Evolutionary conservation across 2,329 filamentous ascomycete species (phyloP), one percentile per base, ranked within the genome.

Genomic region (Thielaviopsis punctulata): DNA sequence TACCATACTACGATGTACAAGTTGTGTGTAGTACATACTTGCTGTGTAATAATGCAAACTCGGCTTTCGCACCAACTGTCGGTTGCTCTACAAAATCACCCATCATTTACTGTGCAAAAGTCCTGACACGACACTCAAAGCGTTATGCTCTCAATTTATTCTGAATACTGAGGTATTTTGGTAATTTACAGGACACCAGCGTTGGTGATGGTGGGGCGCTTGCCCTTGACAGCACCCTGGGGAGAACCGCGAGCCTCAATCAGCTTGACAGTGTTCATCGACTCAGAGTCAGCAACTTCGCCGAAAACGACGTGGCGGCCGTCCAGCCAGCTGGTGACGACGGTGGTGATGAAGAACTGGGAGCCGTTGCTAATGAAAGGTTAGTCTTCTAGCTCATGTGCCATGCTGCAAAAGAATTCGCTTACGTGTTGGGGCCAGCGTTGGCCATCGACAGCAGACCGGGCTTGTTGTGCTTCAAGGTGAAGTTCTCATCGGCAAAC

Each of bases 271-370:
- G 80, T 58, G 25, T 67, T 62, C 65, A 78, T 59, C 53, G 69
- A 72, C 45, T 66, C 58, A 1, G 65, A 55, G 57, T 75, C 72
- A 54, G 70, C 70, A 46, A 89, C 83, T 71, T 85, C 73, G 65
- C 86, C 86, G 70, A 89, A 89, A 65, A 88, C 84, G 68, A 88
- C 84, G 75, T 92, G 86, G 67, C 83, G 83, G 64, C 78, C 79
- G 66, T 92, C 77, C 60, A 92, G 75, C 76, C 94, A 94, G 52
- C 82, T 81, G 56, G 92, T 96, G 56, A 81, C 76, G 49, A 94
- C 87, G 53, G 90, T 96, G 62, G 90, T 96, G 66, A 96, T 73
- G 76, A 96, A 96, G 77, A 96, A 96, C 70, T 96, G 90, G 49
- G 86, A 94, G 62, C 92, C 92, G 72, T 98, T 98, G 68, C 92